Conservation (phyloP, 352 stramenopile species). For the Plasmopara viticola region DNA sequence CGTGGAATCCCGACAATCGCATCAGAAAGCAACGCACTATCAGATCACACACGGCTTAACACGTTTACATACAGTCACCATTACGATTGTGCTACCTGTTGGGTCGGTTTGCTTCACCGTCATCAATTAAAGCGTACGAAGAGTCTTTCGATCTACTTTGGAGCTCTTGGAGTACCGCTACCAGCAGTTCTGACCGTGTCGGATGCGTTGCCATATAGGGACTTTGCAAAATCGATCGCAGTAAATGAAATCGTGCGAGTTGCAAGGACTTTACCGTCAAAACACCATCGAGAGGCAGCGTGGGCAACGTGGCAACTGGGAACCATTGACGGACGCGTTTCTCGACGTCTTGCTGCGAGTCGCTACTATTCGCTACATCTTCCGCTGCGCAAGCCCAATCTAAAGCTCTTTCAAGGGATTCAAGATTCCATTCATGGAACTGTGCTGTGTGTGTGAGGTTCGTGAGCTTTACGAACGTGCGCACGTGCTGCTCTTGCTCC, state of each 20-base stretch:
- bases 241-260: constrained; percentile 28
- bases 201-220: constrained; percentile 41
- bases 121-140: constrained; percentile 8
- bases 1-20: constrained; percentile 14
- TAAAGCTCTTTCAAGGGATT: constrained; percentile 37
- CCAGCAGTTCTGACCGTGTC: constrained; percentile 34
- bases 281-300: constrained; percentile 17
- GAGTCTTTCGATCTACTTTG: constrained; percentile 7
- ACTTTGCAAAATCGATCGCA: constrained; percentile 45
- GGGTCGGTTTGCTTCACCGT: constrained; percentile 7
- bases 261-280: constrained; percentile 11
- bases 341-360: constrained; percentile 16
- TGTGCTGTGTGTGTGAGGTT: constrained; percentile 44
- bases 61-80: neutral
- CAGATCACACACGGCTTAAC: neutral
- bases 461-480: constrained; percentile 38
- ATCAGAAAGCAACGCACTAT: constrained; percentile 27
- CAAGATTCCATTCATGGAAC: constrained; percentile 44
- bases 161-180: constrained; percentile 26
- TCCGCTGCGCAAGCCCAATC: constrained; percentile 38
- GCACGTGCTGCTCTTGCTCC: constrained; percentile 24
- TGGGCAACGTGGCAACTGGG: constrained; percentile 33
- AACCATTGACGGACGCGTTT: constrained; percentile 27
- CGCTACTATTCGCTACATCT: constrained; percentile 10
- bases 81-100: constrained; percentile 8